A percentile compares a stretch with the other conserved stretches of the same genome.
Conservation (phyloP, 177 flowering plant genomes). For the Vitis hybrid region DNA sequence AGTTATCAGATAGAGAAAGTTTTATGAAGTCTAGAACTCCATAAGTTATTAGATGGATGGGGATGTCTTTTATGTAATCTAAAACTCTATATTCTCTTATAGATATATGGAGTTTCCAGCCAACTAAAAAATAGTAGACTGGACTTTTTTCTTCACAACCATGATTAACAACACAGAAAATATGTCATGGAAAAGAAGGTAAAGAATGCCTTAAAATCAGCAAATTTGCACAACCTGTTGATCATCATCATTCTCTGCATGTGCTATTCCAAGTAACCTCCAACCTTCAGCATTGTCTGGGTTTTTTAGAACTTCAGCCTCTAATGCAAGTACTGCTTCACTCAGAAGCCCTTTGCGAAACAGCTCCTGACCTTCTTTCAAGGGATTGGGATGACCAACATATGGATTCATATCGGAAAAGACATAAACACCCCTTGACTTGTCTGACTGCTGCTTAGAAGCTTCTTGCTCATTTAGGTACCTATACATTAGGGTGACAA, state of each 20-base stretch:
- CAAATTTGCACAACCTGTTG: conserved; percentile 65
- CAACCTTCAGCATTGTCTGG: conserved; percentile 98
- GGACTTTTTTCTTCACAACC: too few species aligned
- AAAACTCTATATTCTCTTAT: too few species aligned
- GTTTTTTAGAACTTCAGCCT: conserved; percentile 90
- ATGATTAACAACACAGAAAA: too few species aligned
- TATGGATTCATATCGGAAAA: conserved; percentile 96
- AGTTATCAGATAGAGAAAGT: too few species aligned
- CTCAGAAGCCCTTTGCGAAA: conserved; percentile 93
- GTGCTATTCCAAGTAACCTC: conserved; percentile 97
- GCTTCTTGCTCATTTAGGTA: conserved; percentile 69
- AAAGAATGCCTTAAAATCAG: background rate
- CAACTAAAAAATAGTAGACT: too few species aligned
- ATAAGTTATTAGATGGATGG: too few species aligned
- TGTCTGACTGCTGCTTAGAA: conserved; percentile 48
- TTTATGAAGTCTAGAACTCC: too few species aligned
- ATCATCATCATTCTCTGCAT: conserved; percentile 99
- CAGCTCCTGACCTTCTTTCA: conserved; percentile 95
- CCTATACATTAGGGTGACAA: conserved; percentile 28
- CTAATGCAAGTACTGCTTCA: conserved; percentile 96
- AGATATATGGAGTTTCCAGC: too few species aligned
- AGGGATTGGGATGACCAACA: conserved; percentile 93
- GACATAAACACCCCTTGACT: conserved; percentile 73
- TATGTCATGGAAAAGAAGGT: background rate
- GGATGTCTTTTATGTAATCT: too few species aligned